These are phyloP conservation scores for Hondaea fermentalgiana DNA, from an alignment of 108 stramenopile genomes.

Conservation along the genomic window DNA sequence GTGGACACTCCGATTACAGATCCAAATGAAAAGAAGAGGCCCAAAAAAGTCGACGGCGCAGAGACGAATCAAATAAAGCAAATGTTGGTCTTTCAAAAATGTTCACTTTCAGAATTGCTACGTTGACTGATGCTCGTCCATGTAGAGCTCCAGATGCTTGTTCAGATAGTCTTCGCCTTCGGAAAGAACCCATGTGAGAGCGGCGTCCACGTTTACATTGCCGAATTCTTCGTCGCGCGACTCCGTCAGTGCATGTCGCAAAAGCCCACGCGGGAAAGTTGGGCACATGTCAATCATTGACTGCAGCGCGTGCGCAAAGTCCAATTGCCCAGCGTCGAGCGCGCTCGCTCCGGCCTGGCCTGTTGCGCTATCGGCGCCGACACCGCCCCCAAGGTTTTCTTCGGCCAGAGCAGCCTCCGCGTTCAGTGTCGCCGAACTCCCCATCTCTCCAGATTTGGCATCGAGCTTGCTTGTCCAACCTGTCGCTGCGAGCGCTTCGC, in stretches of 20 bases:
- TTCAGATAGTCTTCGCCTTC: neutral
- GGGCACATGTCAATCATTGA: neutral
- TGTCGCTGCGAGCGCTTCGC: no score
- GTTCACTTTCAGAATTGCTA: no score
- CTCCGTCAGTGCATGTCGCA: neutral
- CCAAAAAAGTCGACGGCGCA: no score
- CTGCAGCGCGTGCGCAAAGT: neutral
- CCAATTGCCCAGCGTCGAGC: neutral
- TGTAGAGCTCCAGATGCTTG: neutral
- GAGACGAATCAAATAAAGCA: no score
- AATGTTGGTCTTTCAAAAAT: neutral
- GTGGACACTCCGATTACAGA: no score
- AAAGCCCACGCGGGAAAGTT: neutral
- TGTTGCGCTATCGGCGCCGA: neutral
- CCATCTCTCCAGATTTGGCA: no score
- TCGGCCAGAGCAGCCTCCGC: no score
- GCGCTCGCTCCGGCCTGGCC: neutral
- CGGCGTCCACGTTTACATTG: neutral
- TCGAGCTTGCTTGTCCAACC: no score
- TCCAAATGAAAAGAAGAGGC: no score
- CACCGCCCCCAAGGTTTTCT: neutral
- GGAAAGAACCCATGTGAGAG: neutral
- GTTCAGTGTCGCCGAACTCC: no score
- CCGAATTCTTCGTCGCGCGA: neutral
- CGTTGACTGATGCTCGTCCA: neutral